These are phyloP conservation scores for Aspergillus niger DNA, from an alignment of 2,329 filamentous ascomycete species.

Conservation along the genomic window DNA sequence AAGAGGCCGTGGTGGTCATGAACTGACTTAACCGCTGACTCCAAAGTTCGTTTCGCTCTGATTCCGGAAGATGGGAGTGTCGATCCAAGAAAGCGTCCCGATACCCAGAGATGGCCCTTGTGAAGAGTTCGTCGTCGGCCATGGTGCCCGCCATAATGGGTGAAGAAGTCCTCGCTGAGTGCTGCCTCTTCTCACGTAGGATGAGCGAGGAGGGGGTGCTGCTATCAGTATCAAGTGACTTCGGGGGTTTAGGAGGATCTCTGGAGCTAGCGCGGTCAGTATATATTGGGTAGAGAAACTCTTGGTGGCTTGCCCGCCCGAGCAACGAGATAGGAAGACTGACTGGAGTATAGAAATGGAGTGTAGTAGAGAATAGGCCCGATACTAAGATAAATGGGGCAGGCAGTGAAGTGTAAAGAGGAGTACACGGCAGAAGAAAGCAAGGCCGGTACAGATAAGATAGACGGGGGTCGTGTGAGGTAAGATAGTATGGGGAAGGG, in stretches of 20 bases:
- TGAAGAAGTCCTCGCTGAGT: slow-evolving; percentile 21
- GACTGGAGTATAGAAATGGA: slow-evolving; percentile 4
- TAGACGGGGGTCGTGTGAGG: neutral
- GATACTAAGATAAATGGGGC: neutral
- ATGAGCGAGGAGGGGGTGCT: slow-evolving; percentile 23
- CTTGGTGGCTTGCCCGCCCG: neutral
- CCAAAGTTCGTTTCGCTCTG: slow-evolving; percentile 45
- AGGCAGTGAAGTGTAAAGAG: neutral
- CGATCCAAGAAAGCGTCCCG: slow-evolving; percentile 46
- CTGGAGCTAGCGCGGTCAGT: slow-evolving; percentile 13
- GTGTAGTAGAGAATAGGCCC: neutral
- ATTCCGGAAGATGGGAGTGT: slow-evolving; percentile 44
- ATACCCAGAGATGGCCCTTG: slow-evolving; percentile 44
- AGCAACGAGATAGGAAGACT: neutral
- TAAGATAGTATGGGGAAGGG: neutral
- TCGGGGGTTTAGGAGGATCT: slow-evolving; percentile 8
- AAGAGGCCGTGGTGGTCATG: slow-evolving; percentile 31
- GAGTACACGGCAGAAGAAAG: neutral
- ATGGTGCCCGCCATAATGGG: slow-evolving; percentile 38
- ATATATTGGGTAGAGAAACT: neutral
- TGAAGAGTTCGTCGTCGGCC: slow-evolving; percentile 44
- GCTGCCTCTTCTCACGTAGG: slow-evolving; percentile 16
- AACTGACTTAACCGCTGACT: slow-evolving; percentile 42
- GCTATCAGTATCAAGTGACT: slow-evolving; percentile 34
- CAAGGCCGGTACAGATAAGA: neutral